Evolutionary conservation across 768 basidiomycete species (phyloP).

Genomic region (Lactarius akahatsu): DNA sequence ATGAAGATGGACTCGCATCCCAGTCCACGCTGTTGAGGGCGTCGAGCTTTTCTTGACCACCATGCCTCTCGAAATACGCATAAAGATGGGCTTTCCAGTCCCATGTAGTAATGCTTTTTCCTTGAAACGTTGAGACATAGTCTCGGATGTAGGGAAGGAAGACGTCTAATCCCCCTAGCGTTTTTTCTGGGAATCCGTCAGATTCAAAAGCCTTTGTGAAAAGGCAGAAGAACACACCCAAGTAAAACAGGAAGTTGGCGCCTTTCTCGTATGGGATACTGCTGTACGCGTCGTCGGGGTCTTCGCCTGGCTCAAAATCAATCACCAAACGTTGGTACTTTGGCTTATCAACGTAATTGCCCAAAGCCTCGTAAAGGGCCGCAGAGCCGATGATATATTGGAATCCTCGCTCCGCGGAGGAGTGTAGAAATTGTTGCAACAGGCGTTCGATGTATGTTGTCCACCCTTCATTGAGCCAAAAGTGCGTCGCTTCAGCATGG

Average conservation of each 20-base stretch:
- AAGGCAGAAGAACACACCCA: conserved; percentile 54
- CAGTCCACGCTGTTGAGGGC: conserved; percentile 71
- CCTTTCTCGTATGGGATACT: conserved; percentile 87
- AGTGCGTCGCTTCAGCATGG: conserved; percentile 72
- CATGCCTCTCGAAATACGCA: conserved; percentile 59
- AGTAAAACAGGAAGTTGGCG: conserved; percentile 79
- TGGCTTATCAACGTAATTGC: conserved; percentile 55
- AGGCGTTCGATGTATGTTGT: conserved; percentile 92
- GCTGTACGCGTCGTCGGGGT: conserved; percentile 75
- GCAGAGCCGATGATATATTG: conserved; percentile 76
- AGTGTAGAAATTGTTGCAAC: conserved; percentile 65
- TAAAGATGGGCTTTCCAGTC: conserved; percentile 84
- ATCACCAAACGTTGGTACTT: conserved; percentile 81
- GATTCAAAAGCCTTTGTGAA: neutral
- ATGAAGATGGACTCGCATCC: conserved; percentile 52
- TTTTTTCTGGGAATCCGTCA: conserved; percentile 48
- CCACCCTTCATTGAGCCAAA: conserved; percentile 93
- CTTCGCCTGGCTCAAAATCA: conserved; percentile 68
- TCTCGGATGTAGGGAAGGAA: conserved; percentile 84
- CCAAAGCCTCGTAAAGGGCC: conserved; percentile 67
- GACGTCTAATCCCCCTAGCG: conserved; percentile 75
- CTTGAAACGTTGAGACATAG: conserved; percentile 79
- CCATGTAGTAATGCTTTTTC: conserved; percentile 78
- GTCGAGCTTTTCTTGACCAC: conserved; percentile 59
- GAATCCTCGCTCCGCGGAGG: conserved; percentile 76